Evolutionary conservation across 1,284 basidiomycete species (phyloP).

Genomic region (Ceratobasidium sp.): DNA sequence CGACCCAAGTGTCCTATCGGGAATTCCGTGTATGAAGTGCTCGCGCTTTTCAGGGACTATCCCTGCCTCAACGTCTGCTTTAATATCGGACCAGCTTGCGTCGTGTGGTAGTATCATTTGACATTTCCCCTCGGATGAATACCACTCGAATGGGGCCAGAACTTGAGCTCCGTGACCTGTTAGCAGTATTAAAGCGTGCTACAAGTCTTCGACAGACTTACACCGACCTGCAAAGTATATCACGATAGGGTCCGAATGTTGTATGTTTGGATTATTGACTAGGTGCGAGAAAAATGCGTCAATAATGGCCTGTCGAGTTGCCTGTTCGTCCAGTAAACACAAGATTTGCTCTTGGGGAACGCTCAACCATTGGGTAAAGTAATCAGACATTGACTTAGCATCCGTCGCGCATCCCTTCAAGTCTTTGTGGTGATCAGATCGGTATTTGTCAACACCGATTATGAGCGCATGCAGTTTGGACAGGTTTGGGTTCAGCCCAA

Average conservation of each 20-base stretch:
- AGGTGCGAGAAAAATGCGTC: slow-evolving; percentile 20
- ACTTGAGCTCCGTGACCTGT: slow-evolving; percentile 20
- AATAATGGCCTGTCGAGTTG: slow-evolving; percentile 31
- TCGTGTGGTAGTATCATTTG: slow-evolving; percentile 24
- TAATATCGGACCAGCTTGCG: neutral
- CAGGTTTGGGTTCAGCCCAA: no score
- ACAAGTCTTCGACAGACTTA: neutral
- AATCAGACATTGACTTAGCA: neutral
- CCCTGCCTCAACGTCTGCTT: neutral
- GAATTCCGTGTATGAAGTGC: slow-evolving; percentile 16
- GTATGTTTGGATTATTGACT: slow-evolving; percentile 4
- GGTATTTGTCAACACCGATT: slow-evolving; percentile 27
- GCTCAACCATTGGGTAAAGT: neutral
- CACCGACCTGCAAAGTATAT: slow-evolving; percentile 31
- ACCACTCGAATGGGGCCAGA: slow-evolving; percentile 15
- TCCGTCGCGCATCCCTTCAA: slow-evolving; percentile 27
- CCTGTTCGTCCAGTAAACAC: slow-evolving; percentile 16
- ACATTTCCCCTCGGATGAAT: neutral
- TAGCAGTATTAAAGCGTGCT: neutral
- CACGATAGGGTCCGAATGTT: slow-evolving; percentile 20
- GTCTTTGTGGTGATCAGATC: neutral
- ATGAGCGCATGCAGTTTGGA: slow-evolving; percentile 16
- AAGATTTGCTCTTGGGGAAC: slow-evolving; percentile 11
- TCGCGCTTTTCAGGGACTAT: neutral
- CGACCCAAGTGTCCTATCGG: slow-evolving; percentile 27